phyloP scores from a whole-genome alignment of 2,329 filamentous ascomycete genomes.

The Scorias spongiosa region DNA sequence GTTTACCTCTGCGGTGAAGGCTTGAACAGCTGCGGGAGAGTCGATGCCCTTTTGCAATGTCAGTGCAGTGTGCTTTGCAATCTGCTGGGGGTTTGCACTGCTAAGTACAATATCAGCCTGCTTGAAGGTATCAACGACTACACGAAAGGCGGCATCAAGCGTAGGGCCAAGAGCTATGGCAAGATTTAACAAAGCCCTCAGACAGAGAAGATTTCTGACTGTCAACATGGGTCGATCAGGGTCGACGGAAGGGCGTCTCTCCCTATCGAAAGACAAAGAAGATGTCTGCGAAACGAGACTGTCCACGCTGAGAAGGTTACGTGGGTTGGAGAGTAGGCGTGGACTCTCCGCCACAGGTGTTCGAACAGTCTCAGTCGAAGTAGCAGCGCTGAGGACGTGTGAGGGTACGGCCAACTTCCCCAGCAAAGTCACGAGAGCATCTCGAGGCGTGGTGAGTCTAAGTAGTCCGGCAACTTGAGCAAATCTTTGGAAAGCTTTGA shows the following conservation, averaged over 20 bases:
- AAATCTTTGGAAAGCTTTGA: slow-evolving; percentile 87
- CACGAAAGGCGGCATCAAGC: slow-evolving; percentile 70
- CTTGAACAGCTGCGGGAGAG: slow-evolving; percentile 13
- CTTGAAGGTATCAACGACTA: slow-evolving; percentile 80
- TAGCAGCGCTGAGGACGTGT: slow-evolving; percentile 39
- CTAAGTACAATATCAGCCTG: slow-evolving; percentile 79
- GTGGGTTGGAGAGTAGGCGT: slow-evolving; percentile 54
- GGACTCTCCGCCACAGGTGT: slow-evolving; percentile 32
- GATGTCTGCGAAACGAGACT: slow-evolving; percentile 47
- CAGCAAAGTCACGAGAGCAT: slow-evolving; percentile 87
- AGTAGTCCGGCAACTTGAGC: slow-evolving; percentile 86
- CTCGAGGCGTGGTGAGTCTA: slow-evolving; percentile 68
- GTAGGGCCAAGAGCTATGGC: slow-evolving; percentile 90
- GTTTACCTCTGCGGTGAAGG: slow-evolving; percentile 59
- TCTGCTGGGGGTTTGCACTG: slow-evolving; percentile 18
- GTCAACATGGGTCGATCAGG: slow-evolving; percentile 46
- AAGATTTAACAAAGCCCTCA: slow-evolving; percentile 82
- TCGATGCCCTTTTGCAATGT: slow-evolving; percentile 10
- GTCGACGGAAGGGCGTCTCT: slow-evolving; percentile 43
- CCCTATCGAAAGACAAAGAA: slow-evolving; percentile 38
- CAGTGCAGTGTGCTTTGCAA: slow-evolving; percentile 9
- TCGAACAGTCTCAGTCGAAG: slow-evolving; percentile 11
- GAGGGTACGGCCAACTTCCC: slow-evolving; percentile 86
- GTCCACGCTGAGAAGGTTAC: slow-evolving; percentile 59
- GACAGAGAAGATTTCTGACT: slow-evolving; percentile 76